phyloP scores from a whole-genome alignment of 164 flowering plant genomes.

The Magnolia officinalis region DNA sequence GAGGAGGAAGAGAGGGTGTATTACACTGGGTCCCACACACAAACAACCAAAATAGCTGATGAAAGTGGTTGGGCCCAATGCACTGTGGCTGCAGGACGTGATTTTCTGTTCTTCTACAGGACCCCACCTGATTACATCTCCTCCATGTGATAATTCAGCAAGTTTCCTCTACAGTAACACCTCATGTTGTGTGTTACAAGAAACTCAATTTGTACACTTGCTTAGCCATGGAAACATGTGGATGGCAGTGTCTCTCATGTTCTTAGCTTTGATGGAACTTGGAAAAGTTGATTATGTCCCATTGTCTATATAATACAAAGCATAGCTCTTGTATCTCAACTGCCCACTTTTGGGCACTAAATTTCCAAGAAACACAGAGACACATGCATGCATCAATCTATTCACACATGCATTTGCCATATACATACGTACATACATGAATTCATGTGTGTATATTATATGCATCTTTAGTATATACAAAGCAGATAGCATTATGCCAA shows the following conservation, averaged over 20 bases:
- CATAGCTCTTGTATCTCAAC: not conserved
- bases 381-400: not conserved
- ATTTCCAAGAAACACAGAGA: not conserved
- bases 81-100: not conserved
- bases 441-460: not conserved
- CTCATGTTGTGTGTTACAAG: not conserved
- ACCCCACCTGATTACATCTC: not conserved
- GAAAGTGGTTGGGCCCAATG: not conserved
- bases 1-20: not conserved
- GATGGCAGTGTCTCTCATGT: not conserved
- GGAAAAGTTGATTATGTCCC: not conserved
- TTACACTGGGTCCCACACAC: not conserved
- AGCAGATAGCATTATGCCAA: no score
- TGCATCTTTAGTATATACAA: not conserved
- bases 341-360: not conserved
- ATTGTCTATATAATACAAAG: not conserved
- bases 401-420: not conserved
- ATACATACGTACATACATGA: not conserved
- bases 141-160: not conserved
- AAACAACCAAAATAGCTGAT: not conserved
- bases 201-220: not conserved
- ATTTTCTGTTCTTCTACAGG: not conserved
- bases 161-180: not conserved
- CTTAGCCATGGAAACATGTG: not conserved
- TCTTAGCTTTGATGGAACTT: constrained; percentile 5